Conservation (phyloP, 1,284 basidiomycete genomes). For the Pterulicium gracile region DNA sequence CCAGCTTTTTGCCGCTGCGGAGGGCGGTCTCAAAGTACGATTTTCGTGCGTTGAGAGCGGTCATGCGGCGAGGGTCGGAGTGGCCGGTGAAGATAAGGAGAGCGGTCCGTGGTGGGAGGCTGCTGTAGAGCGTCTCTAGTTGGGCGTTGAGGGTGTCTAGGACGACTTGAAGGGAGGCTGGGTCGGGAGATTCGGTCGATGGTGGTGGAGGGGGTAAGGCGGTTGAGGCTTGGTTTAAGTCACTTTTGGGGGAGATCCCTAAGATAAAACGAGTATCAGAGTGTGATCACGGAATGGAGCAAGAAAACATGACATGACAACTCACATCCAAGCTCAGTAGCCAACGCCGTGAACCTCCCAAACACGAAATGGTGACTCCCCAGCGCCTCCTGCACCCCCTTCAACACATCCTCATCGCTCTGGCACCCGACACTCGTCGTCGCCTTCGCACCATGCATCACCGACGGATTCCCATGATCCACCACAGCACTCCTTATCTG, state of each 20-base stretch:
- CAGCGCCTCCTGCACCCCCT: constrained; percentile 50
- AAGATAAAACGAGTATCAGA: constrained; percentile 4
- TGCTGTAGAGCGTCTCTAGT: constrained; percentile 49
- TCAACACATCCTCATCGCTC: constrained; percentile 65
- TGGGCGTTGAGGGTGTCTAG: constrained; percentile 46
- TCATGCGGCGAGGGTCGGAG: constrained; percentile 74
- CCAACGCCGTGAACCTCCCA: constrained; percentile 70
- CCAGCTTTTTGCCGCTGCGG: constrained; percentile 39
- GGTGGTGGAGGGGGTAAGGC: constrained; percentile 21
- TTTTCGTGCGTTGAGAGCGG: constrained; percentile 57
- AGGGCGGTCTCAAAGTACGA: constrained; percentile 62
- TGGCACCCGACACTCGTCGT: constrained; percentile 63
- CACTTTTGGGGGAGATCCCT: constrained; percentile 50
- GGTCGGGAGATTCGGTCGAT: constrained; percentile 19
- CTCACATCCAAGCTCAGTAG: constrained; percentile 71
- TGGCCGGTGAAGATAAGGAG: constrained; percentile 82
- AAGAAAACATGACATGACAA: constrained; percentile 10
- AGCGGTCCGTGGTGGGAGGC: constrained; percentile 70
- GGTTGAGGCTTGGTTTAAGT: constrained; percentile 23
- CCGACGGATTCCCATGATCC: constrained; percentile 73
- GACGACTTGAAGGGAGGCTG: constrained; percentile 19
- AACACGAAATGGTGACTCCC: constrained; percentile 71
- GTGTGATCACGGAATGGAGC: constrained; percentile 2
- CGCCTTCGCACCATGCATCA: constrained; percentile 78
- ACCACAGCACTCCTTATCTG: constrained; percentile 58